Evolutionary conservation across 805 yeast species (phyloP), one percentile per base, ranked within the genome.

Genomic region (Sugiyamaella lignohabitans): DNA sequence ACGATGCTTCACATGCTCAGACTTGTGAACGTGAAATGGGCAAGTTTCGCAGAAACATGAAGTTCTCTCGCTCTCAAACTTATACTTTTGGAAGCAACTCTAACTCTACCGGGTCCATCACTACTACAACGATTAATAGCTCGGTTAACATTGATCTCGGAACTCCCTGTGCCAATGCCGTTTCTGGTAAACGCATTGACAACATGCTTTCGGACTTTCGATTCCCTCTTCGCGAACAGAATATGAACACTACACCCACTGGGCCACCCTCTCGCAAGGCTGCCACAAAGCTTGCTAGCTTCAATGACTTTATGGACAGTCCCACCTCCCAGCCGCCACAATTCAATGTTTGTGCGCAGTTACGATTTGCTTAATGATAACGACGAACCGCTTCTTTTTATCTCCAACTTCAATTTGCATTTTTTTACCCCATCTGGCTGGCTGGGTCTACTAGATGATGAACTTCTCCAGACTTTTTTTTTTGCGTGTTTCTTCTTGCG

Each of bases 21-120:
- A 69, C 73, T 17, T 74, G 83, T 54, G 82, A 78, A 57, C 68
- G 70, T 5, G 80, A 78, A 54, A 59, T 79, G 69, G 66, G 69
- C 48, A 65, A 71, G 54, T 79, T 80, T 59, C 73, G 79, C 53
- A 63, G 65, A 38, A 72, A 71, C 50, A 61, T 66, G 64, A 64
- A 70, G 40, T 50, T 51, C 43, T 46, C 42, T 20, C 36, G 58
- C 20, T 36, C 57, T 11, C 58, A 53, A 27, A 43, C 46, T 29
- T 43, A 32, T 27, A 51, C 55, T 19, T 51, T 35, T 38, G 51
- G 49, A n/a, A 27, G 40, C 17, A 32, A 29, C 17, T 24, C n/a
- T 34, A 42, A 49, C 11, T 49, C 45, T 6, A 34, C 37, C 21
- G n/a, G n/a, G n/a, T n/a, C n/a, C n/a, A 18, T 18, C 24, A 32